Percentiles rank a stretch among this genome's conserved stretches.
Evolutionary conservation across 176 grass and related monocot species (phyloP).

Genomic region (Avena atlantica): DNA sequence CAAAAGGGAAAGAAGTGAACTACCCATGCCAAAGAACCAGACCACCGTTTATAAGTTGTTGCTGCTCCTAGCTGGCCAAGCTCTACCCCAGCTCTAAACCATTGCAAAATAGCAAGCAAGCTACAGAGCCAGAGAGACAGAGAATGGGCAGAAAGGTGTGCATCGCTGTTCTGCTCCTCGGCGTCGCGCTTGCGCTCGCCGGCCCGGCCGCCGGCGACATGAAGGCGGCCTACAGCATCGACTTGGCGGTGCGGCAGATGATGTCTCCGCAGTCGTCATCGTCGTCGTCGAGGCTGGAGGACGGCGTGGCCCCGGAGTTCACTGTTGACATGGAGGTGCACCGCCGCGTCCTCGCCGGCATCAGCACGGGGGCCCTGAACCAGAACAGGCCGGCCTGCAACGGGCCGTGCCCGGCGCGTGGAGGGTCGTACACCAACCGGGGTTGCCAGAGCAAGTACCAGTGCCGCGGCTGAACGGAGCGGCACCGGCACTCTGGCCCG

Average conservation of each 20-base stretch:
- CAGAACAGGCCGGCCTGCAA: background rate
- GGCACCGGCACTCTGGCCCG: background rate
- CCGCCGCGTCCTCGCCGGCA: conserved; percentile 42
- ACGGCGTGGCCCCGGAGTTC: conserved; percentile 20
- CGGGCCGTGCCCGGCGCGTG: background rate
- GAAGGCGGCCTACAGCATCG: background rate
- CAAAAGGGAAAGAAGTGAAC: background rate
- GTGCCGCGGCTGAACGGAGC: background rate
- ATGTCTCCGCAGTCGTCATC: background rate
- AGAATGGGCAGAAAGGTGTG: background rate
- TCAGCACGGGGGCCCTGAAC: background rate
- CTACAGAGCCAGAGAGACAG: background rate
- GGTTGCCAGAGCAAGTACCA: background rate
- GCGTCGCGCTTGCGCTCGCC: background rate
- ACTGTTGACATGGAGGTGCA: conserved; percentile 13
- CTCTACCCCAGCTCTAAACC: background rate
- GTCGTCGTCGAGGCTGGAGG: conserved; percentile 25
- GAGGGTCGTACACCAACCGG: conserved; percentile 35
- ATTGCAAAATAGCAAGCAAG: background rate
- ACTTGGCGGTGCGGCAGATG: conserved; percentile 20
- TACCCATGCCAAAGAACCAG: background rate
- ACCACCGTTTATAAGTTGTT: conserved; percentile 5
- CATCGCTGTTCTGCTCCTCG: conserved; percentile 17
- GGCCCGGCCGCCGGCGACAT: background rate
- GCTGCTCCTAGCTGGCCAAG: background rate